phyloP scores from a whole-genome alignment of 2,329 filamentous ascomycete genomes.

The Cladophialophora chaetospira region DNA sequence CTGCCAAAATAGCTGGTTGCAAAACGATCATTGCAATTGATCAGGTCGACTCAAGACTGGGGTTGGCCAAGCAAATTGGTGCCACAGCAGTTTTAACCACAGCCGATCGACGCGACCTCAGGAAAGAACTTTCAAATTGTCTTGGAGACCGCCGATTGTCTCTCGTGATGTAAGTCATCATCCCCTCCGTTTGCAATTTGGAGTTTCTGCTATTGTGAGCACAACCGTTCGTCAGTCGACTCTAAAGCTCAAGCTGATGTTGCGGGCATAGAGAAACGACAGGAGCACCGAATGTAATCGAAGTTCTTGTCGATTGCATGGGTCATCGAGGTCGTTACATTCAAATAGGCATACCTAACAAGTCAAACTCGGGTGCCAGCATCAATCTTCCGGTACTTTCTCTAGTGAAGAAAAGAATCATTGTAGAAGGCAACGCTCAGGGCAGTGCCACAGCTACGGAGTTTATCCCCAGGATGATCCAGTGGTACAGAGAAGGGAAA shows the following conservation, averaged over 20 bases:
- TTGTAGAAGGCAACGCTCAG: background rate
- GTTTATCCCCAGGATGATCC: background rate
- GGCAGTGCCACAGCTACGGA: background rate
- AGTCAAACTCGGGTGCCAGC: too few species aligned
- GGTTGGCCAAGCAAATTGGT: background rate
- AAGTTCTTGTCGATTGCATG: too few species aligned
- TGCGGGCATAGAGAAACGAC: too few species aligned
- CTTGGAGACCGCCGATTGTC: too few species aligned
- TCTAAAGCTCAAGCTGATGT: too few species aligned
- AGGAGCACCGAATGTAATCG: too few species aligned
- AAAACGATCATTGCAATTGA: background rate
- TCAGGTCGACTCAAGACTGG: background rate
- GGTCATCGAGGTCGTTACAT: too few species aligned
- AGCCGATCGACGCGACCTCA: background rate
- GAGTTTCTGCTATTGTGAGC: too few species aligned
- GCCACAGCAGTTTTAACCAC: background rate
- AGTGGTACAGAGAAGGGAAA: background rate
- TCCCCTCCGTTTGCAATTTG: too few species aligned
- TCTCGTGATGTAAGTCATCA: too few species aligned
- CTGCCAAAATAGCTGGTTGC: background rate
- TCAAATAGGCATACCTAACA: too few species aligned
- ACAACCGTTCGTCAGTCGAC: too few species aligned
- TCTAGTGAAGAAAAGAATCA: background rate
- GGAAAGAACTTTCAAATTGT: background rate
- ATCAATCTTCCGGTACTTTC: background rate